Conservation (phyloP, 176 grass and related monocot species). For the Tillandsia leiboldiana region DNA sequence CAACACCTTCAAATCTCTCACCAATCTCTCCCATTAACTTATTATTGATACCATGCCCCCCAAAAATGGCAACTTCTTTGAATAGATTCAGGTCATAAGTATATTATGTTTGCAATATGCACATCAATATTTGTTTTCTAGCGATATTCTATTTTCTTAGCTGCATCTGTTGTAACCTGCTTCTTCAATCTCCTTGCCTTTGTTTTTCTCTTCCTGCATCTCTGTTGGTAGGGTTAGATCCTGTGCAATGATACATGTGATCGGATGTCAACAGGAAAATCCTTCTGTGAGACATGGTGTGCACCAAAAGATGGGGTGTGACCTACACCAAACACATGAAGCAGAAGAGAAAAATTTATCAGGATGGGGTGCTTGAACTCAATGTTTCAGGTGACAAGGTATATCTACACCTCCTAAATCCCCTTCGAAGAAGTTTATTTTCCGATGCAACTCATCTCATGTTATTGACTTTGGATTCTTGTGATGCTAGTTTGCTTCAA, state of each 20-base stretch:
- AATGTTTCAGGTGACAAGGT: conserved; percentile 42
- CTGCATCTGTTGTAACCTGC: background rate
- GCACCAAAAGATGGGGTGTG: conserved; percentile 33
- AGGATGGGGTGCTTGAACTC: conserved; percentile 50
- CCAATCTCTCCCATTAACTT: too few relatives aligned
- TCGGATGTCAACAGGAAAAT: background rate
- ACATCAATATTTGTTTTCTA: background rate
- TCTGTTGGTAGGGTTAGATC: background rate
- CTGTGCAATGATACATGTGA: background rate
- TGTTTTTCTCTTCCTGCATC: background rate
- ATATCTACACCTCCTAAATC: conserved; percentile 4
- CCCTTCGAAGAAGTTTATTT: background rate
- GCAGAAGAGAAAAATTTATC: conserved; percentile 84
- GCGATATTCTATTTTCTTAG: background rate
- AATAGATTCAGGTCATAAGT: too few relatives aligned
- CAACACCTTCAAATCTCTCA: too few relatives aligned
- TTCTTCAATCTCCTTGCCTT: background rate
- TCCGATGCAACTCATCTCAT: conserved; percentile 17
- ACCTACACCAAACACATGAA: conserved; percentile 81
- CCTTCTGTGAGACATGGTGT: background rate
- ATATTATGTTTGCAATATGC: too few relatives aligned
- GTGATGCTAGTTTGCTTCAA: background rate
- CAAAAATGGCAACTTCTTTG: too few relatives aligned
- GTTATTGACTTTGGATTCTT: conserved; percentile 19
- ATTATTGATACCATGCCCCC: too few relatives aligned